These are phyloP conservation scores for Exophiala calicioides DNA, from an alignment of 2,329 filamentous ascomycete species.

Conservation along the genomic window DNA sequence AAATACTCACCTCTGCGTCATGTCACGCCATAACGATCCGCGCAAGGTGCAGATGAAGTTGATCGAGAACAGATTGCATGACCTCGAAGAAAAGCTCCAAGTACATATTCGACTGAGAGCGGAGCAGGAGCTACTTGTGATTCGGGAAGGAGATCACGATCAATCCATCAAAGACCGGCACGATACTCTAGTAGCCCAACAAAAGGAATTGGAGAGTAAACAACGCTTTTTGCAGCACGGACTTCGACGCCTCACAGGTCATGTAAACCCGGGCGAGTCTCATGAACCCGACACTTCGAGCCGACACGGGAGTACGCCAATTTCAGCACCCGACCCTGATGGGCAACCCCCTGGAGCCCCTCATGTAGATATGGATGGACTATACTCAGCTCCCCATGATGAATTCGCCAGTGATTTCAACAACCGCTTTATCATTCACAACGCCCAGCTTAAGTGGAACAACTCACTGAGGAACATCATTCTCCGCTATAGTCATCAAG, in stretches of 20 bases:
- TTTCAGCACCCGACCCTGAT: slow-evolving; percentile 37
- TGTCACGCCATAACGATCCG: slow-evolving; percentile 88
- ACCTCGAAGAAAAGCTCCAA: slow-evolving; percentile 75
- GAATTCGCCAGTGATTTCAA: slow-evolving; percentile 95
- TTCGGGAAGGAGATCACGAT: slow-evolving; percentile 57
- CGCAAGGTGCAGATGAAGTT: slow-evolving; percentile 83
- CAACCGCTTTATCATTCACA: slow-evolving; percentile 97
- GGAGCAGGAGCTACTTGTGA: slow-evolving; percentile 68
- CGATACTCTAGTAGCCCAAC: slow-evolving; percentile 57
- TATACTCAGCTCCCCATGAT: slow-evolving; percentile 69
- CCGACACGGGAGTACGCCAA: slow-evolving; percentile 33
- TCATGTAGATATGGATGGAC: slow-evolving; percentile 50
- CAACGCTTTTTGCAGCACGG: slow-evolving; percentile 61
- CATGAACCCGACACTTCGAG: slow-evolving; percentile 12
- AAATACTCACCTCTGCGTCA: slow-evolving; percentile 90
- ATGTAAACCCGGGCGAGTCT: slow-evolving; percentile 50
- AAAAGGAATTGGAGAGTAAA: slow-evolving; percentile 58
- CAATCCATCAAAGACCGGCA: slow-evolving; percentile 44
- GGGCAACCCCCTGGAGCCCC: slow-evolving; percentile 55
- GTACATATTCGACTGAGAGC: slow-evolving; percentile 71
- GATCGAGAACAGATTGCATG: slow-evolving; percentile 76
- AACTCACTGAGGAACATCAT: slow-evolving; percentile 95
- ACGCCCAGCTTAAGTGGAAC: slow-evolving; percentile 97
- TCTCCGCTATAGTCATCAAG: slow-evolving; percentile 94
- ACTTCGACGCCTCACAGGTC: slow-evolving; percentile 58